A percentile compares a stretch with the other conserved stretches of the same genome.
phyloP scores from a whole-genome alignment of 1,284 basidiomycete genomes.

The Moniliella sp. region DNA sequence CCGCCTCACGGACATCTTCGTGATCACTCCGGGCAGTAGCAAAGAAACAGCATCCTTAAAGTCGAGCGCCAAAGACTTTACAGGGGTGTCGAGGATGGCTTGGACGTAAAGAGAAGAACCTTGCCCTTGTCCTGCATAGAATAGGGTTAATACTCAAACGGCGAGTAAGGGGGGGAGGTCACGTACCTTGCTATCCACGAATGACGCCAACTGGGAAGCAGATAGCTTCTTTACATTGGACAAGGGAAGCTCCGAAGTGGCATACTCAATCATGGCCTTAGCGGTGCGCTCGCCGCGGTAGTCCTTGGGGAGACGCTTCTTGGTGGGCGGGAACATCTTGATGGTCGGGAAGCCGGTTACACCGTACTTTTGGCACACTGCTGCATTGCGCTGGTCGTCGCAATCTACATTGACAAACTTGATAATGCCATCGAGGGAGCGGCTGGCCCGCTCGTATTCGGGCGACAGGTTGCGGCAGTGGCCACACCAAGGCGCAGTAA shows the following conservation, averaged over 20 bases:
- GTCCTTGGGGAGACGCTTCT: conserved; percentile 44
- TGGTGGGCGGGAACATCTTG: conserved; percentile 40
- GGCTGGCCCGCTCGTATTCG: conserved; percentile 60
- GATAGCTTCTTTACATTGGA: conserved; percentile 44
- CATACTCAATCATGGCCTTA: conserved; percentile 55
- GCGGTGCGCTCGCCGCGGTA: conserved; percentile 57
- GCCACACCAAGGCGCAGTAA: conserved; percentile 35
- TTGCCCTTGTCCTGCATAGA: too few relatives aligned
- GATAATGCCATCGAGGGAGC: conserved; percentile 56
- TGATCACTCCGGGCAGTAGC: too few relatives aligned
- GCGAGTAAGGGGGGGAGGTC: too few relatives aligned
- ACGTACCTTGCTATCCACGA: conserved; percentile 3
- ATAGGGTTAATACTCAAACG: conserved; percentile 4
- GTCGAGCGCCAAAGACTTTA: conserved; percentile 28
- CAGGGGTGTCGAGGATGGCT: conserved; percentile 21
- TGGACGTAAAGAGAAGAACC: conserved; percentile 26
- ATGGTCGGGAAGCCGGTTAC: conserved; percentile 80
- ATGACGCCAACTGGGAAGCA: conserved; percentile 37
- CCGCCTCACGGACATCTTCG: too few relatives aligned
- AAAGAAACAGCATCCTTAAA: too few relatives aligned
- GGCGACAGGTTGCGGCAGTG: conserved; percentile 71
- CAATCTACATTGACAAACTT: conserved; percentile 78
- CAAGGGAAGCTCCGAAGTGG: conserved; percentile 51
- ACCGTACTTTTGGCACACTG: conserved; percentile 58
- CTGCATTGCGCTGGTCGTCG: conserved; percentile 60